Base-by-base conservation (phyloP, 2,329 filamentous ascomycete species). In the Penicillium sumatraense region DNA sequence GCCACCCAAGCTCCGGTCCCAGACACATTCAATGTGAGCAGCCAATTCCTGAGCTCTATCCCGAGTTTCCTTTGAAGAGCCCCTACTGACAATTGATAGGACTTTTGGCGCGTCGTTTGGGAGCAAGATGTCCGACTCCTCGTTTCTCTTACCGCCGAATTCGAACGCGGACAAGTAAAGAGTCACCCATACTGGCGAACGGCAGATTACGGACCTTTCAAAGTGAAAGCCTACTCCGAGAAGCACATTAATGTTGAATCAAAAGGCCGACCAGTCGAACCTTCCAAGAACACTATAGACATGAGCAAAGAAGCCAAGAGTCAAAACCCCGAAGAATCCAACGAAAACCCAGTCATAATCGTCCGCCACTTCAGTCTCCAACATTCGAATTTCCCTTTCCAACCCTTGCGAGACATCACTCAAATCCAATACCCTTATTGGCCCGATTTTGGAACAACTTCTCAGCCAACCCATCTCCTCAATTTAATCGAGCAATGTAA, bases 91-190 rank as follows among this genome's bases (percentile, higher is more conserved):
- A 16, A 42, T n/a, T 11, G 3, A 45, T 26, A 95, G 90, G 95
- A 99, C 73, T 99, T 99, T 70, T 99, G 95, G 95, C 93, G 91
- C 57, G 89, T 97, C 10, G 83, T 98, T 26, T 99, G 95, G 95
- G 93, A 98, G 70, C 90, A 98, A 73, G 93, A 98, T 69, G 88
- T 96, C 3, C 89, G 93, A 49, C 90, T 98, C 23, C 89, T 99
- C 58, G 93, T 98, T 61, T 98, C 97, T 89, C 82, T 99, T 62
- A 99, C 95, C 5, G 93, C 95, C 2, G 93, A 98, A 73, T 85
- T 89, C 23, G 95, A 99, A 77, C 91, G 92, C 21, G 93, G 93
- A 0, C 93, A 96, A 70, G 81, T 96, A 41, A 99, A 98, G 73
- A 96, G 93, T 59, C 93, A 99, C 72, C 86, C 91, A 8, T 99